These are phyloP conservation scores for Suhomyces wounanorum DNA, from an alignment of 1,139 yeast species.

Conservation along the genomic window DNA sequence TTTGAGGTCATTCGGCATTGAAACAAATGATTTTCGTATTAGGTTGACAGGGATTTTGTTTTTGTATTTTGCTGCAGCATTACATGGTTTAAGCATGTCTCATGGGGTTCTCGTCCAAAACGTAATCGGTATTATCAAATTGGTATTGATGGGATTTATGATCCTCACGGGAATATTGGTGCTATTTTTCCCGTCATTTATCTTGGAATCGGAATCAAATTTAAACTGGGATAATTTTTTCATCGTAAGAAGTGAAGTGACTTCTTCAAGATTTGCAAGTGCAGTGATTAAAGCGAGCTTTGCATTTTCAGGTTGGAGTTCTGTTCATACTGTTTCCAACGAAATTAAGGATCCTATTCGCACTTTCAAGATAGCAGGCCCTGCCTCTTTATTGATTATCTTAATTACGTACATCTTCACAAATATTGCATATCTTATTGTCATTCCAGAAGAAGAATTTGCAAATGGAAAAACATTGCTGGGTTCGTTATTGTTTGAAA, in stretches of 20 bases:
- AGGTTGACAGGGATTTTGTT: slow-evolving; percentile 49
- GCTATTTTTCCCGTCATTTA: slow-evolving; percentile 40
- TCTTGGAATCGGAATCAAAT: slow-evolving; percentile 45
- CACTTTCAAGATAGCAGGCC: slow-evolving; percentile 63
- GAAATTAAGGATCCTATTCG: slow-evolving; percentile 61
- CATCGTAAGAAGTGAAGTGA: slow-evolving; percentile 29
- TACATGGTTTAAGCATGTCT: slow-evolving; percentile 57
- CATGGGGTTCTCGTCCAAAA: slow-evolving; percentile 60
- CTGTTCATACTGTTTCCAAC: slow-evolving; percentile 61
- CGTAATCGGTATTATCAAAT: slow-evolving; percentile 55
- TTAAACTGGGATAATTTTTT: slow-evolving; percentile 38
- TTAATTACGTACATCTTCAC: slow-evolving; percentile 54
- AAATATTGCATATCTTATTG: slow-evolving; percentile 58
- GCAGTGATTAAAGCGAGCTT: slow-evolving; percentile 62
- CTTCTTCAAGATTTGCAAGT: slow-evolving; percentile 51
- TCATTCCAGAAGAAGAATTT: slow-evolving; percentile 55
- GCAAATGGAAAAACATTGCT: slow-evolving; percentile 56
- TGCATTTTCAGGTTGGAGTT: slow-evolving; percentile 66
- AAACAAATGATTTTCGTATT: slow-evolving; percentile 37
- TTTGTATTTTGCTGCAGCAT: slow-evolving; percentile 41
- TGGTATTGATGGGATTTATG: slow-evolving; percentile 50
- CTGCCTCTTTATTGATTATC: slow-evolving; percentile 50
- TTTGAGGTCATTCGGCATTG: slow-evolving; percentile 50
- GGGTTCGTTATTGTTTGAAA: slow-evolving; percentile 60
- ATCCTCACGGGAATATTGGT: slow-evolving; percentile 54